Base-by-base conservation (phyloP, 2,329 filamentous ascomycete species). In the Aschersonia sp. region DNA sequence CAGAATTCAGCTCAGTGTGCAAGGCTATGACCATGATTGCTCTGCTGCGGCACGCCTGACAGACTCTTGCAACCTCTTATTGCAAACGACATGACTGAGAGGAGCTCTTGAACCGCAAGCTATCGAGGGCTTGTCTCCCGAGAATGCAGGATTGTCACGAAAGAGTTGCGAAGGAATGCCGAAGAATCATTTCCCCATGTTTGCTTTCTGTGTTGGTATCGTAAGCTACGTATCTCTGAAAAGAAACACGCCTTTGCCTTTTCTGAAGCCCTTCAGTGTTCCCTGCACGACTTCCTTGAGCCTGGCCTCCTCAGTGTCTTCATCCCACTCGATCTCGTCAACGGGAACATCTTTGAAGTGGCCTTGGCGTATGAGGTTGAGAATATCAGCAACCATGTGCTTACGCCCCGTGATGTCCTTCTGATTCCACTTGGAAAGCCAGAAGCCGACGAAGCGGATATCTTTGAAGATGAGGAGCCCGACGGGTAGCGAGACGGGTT, bases 381-480 rank as follows among this genome's bases (percentile, higher is more conserved):
- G 67, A 38, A 98, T 82, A 65, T 95, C 86, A 30, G 84, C 76
- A n/a, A 97, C 81, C 43, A 88, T 94, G 59, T 74, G 76, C 61
- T 78, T 77, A 70, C 94, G 94, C 51, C 83, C 80, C 5, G 74
- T 72, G 0, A 81, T 77, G 56, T 96, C 75, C 52, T 74, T 69
- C 60, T 89, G 82, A 45, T 85, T 87, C 91, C 92, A 97, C 51
- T 75, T 80, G 60, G 85, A 92, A 30, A 97, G 80, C 92, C 92
- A 98, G 66, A 97, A 98, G 4, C 92, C 94, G 52, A 86, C 77
- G 59, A 96, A 94, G 46, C 78, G 75, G 47, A 97, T 74, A 56
- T 97, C 81, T 65, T 91, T 92, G 71, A 98, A 98, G 57, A 98
- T 98, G 51, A 97, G 71, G 55, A 94, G 71, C 0, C 85, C 85